Conservation (phyloP, 2,329 filamentous ascomycete species). For the Phoma sp. region DNA sequence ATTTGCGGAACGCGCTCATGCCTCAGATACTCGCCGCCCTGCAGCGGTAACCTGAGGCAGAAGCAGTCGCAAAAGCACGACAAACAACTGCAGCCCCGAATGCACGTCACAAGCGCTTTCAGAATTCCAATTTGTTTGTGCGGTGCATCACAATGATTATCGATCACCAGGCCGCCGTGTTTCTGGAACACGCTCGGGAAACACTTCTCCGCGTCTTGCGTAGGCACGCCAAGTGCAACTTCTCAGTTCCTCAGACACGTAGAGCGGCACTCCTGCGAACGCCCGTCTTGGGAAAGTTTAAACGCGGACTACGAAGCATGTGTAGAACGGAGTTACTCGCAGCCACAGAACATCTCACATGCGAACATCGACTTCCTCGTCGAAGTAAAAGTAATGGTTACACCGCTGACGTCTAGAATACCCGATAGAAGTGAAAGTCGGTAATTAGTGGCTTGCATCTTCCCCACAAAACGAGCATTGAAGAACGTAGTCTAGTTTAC, state of each 20-base stretch:
- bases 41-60: slow-evolving; percentile 14
- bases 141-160: background rate
- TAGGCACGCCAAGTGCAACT: slow-evolving; percentile 1
- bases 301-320: too few relatives aligned
- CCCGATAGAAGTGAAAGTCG: too few relatives aligned
- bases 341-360: too few relatives aligned
- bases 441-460: too few relatives aligned
- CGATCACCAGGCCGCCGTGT: background rate
- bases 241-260: slow-evolving; percentile 5
- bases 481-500: too few relatives aligned
- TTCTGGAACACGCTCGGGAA: slow-evolving; percentile 1
- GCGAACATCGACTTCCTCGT: too few relatives aligned
- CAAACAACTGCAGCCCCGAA: slow-evolving; percentile 8
- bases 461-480: too few relatives aligned
- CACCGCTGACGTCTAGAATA: too few relatives aligned
- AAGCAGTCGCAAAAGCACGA: slow-evolving; percentile 8
- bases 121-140: background rate
- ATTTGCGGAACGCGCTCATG: slow-evolving; percentile 6
- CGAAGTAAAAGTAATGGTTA: too few relatives aligned
- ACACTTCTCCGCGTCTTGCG: background rate
- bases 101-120: slow-evolving; percentile 7
- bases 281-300: too few relatives aligned
- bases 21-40: slow-evolving; percentile 3
- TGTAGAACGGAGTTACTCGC: too few relatives aligned
- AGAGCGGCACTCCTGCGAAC: slow-evolving; percentile 3